Conservation (phyloP, 441 rosid species). For the Corymbia citriodora region DNA sequence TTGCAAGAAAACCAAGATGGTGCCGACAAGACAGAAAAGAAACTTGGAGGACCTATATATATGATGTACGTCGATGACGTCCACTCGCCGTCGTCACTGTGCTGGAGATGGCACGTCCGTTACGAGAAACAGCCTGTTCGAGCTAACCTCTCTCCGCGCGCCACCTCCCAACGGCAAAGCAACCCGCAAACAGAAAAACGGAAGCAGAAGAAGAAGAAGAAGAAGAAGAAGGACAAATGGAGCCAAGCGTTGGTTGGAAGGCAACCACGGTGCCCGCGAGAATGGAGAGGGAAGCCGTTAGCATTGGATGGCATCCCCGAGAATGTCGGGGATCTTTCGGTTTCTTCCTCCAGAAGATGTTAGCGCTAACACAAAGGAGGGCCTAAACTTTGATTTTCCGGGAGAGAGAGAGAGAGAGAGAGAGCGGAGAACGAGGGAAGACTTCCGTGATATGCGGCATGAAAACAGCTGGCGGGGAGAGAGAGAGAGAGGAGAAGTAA, state of each 20-base stretch:
- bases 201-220: not conserved
- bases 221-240: not conserved
- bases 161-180: not conserved
- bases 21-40: not conserved
- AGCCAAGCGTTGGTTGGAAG: not conserved
- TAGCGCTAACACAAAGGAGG: not conserved
- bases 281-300: not conserved
- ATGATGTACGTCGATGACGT: not conserved
- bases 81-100: not conserved
- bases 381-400: not conserved
- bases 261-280: not conserved
- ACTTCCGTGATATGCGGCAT: not conserved
- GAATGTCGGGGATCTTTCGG: not conserved
- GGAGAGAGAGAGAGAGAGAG: not conserved
- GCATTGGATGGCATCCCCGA: not conserved
- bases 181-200: accelerated
- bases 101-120: not conserved
- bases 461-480: not conserved
- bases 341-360: not conserved
- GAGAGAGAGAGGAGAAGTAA: not conserved
- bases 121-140: not conserved
- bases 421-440: not conserved
- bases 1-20: not conserved
- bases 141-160: not conserved
- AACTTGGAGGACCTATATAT: not conserved